Evolutionary conservation across 768 basidiomycete species (phyloP).

Genomic region (Agrocybe praecox): DNA sequence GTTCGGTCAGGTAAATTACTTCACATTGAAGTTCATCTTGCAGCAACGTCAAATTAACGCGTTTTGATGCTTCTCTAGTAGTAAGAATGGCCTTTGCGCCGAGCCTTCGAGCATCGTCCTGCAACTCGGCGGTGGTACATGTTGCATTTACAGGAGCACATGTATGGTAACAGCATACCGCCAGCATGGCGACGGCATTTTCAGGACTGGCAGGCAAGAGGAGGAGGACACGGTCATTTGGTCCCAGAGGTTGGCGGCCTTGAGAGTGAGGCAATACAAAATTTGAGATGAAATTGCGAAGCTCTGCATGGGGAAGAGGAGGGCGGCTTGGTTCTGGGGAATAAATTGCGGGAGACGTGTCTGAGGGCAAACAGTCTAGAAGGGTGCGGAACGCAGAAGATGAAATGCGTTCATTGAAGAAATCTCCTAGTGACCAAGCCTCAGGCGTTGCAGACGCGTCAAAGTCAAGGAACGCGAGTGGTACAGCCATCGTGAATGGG

Average conservation of each 20-base stretch:
- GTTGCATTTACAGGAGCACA: constrained; percentile 49
- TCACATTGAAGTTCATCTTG: constrained; percentile 39
- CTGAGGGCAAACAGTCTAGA: constrained; percentile 40
- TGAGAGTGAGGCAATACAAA: constrained; percentile 40
- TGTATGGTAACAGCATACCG: constrained; percentile 44
- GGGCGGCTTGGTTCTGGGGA: constrained; percentile 38
- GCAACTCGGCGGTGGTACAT: constrained; percentile 45
- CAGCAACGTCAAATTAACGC: constrained; percentile 35
- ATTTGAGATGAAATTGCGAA: constrained; percentile 37
- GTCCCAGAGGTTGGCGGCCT: constrained; percentile 29
- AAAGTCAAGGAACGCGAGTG: constrained; percentile 32
- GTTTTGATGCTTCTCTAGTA: constrained; percentile 39
- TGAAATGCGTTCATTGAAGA: constrained; percentile 32
- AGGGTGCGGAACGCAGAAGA: constrained; percentile 34
- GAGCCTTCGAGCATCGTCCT: constrained; percentile 42
- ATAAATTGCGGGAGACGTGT: constrained; percentile 36
- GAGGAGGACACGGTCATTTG: constrained; percentile 49
- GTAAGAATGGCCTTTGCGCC: constrained; percentile 42
- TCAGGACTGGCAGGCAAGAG: constrained; percentile 47
- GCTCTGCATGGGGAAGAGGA: constrained; percentile 35
- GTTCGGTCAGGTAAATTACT: constrained; percentile 36
- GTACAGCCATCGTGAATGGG: constrained; percentile 28
- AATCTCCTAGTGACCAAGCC: constrained; percentile 37
- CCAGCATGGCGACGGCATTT: constrained; percentile 47
- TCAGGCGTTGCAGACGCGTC: constrained; percentile 22